Base-by-base conservation (phyloP, 805 yeast species). In the Allodekkera sacchari region DNA sequence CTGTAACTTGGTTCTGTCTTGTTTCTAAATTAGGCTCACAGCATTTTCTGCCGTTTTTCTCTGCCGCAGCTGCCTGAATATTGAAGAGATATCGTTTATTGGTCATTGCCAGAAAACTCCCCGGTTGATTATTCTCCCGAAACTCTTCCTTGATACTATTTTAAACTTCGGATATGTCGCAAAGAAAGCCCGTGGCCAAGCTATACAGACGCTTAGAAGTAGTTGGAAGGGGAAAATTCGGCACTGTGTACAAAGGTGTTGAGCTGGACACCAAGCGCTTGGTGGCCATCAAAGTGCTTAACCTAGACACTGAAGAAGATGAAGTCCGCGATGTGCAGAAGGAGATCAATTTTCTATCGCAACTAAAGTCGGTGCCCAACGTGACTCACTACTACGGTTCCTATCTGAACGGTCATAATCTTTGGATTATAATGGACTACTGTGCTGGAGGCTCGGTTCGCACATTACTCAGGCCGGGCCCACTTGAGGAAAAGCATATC, bases 391-490 rank as follows among this genome's bases (percentile, higher is more conserved):
- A 92, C 57, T 83, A 82, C 50, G 96, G 96, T 1, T 81, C 94
- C 1, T 80, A 81, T 42, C 58, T 94, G 18, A 74, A 77, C 39
- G 96, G 89, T 29, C 81, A 95, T n/a, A 79, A 83, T 47, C 64
- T 92, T 22, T 92, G 98, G 97, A 88, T 92, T 53, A 77, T 92
- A 36, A 92, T 92, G 96, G 99, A 92, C 50, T 75, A 83, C 49
- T 89, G 97, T 57, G 92, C 95, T 1, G 99, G 98, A 11, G 99
- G 99, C 0, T 82, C 95, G 1, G 73, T 84, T 34, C 68, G 98
- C 40, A 83, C 96, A 2, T 61, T 92, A 28, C 58, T 89, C 36
- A 74, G 78, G 47, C 87, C 96, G 0, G 98, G 98, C 0, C 74
- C 72, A 22, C 68, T 94, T 24, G 96, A 87, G 39, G 99, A 92